phyloP scores from a whole-genome alignment of 495 filamentous ascomycete species.

The Penicillium canescens region DNA sequence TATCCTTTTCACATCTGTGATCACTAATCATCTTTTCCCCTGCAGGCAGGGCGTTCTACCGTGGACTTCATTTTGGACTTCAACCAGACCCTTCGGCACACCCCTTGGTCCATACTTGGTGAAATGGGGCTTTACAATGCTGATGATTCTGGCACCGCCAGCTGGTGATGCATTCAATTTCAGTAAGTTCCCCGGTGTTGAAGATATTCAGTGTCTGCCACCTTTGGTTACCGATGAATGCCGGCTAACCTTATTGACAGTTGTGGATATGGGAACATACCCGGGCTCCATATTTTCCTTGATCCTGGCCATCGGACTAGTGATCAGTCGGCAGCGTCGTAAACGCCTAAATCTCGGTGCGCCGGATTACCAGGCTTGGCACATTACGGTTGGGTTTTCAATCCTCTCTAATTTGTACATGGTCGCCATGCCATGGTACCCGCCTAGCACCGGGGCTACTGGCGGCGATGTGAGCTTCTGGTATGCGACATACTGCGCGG shows the following conservation, averaged over 20 bases:
- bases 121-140: constrained; percentile 57
- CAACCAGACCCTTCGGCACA: constrained; percentile 62
- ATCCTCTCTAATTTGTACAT: constrained; percentile 57
- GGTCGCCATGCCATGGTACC: constrained; percentile 66
- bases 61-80: constrained; percentile 62
- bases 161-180: constrained; percentile 72
- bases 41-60: constrained; percentile 65
- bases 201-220: too few relatives aligned
- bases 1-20: too few relatives aligned
- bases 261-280: constrained; percentile 56
- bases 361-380: constrained; percentile 55
- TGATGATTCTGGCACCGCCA: constrained; percentile 68
- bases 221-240: too few relatives aligned
- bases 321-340: constrained; percentile 52
- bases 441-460: constrained; percentile 53
- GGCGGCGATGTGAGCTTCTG: constrained; percentile 66
- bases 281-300: constrained; percentile 56
- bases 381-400: constrained; percentile 52
- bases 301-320: constrained; percentile 53
- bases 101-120: constrained; percentile 59
- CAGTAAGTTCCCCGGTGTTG: constrained; percentile 12
- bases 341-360: constrained; percentile 42
- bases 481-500: constrained; percentile 63
- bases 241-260: constrained; percentile 21
- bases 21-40: too few relatives aligned